These are phyloP conservation scores for Rubia yunnanensis DNA, from an alignment of 257 asterid genomes.

Conservation along the genomic window DNA sequence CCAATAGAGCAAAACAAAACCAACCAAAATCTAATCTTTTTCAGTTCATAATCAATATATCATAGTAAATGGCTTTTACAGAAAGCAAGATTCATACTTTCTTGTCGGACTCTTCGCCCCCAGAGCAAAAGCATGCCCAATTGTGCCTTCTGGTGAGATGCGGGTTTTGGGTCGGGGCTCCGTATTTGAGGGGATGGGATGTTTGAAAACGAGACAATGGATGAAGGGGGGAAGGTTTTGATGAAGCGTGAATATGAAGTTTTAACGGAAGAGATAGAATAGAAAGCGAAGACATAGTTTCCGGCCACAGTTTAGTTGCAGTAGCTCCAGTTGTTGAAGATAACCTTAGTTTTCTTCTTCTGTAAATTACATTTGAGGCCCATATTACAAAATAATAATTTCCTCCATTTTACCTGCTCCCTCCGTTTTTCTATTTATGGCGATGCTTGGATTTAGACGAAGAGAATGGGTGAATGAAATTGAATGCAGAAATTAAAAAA, in stretches of 20 bases:
- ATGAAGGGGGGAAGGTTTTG: neutral
- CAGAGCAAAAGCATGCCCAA: slow-evolving; percentile 13
- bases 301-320: neutral
- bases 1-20: no score
- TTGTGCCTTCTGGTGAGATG: neutral
- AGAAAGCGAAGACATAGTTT: neutral
- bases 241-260: neutral
- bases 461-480: no score
- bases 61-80: neutral
- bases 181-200: neutral
- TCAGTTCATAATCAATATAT: no score
- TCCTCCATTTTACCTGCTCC: neutral
- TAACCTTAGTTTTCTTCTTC: neutral
- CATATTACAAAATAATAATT: neutral
- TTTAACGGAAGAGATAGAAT: slow-evolving; percentile 4
- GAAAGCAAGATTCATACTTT: slow-evolving; percentile 11
- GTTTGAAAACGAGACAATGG: slow-evolving; percentile 1
- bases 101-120: slow-evolving; percentile 14
- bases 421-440: no score
- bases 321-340: neutral
- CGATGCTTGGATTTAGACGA: no score
- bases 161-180: neutral
- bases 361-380: neutral
- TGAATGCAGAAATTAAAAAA: no score
- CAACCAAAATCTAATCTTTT: no score